A percentile compares a stretch with the other conserved stretches of the same genome.
Evolutionary conservation across 352 stramenopile species (phyloP).

Genomic region (Globisporangium perplexum): DNA sequence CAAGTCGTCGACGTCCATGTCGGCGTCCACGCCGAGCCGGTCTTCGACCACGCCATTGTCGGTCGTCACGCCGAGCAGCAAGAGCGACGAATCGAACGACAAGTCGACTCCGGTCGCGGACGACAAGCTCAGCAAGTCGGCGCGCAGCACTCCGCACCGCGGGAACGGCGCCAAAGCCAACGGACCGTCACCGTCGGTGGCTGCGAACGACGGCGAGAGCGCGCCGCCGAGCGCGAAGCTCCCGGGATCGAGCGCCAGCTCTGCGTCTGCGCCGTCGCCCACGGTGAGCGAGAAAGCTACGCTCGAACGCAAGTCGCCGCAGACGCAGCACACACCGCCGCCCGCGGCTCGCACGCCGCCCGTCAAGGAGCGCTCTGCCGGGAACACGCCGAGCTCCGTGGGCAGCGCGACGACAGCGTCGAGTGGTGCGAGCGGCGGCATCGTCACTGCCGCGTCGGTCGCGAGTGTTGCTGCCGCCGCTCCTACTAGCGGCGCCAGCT

Average conservation of each 20-base stretch:
- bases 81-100: slow-evolving; percentile 39
- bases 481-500: background rate
- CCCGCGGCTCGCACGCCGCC: slow-evolving; percentile 9
- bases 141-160: slow-evolving; percentile 47
- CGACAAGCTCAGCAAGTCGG: slow-evolving; percentile 37
- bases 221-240: slow-evolving; percentile 3
- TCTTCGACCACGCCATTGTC: slow-evolving; percentile 7
- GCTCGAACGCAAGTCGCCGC: slow-evolving; percentile 11
- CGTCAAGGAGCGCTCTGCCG: slow-evolving; percentile 14
- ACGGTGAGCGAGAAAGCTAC: slow-evolving; percentile 18
- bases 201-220: slow-evolving; percentile 11
- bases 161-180: slow-evolving; percentile 13
- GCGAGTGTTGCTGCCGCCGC: slow-evolving; percentile 2
- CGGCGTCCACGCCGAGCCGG: slow-evolving; percentile 34
- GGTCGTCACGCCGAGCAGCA: slow-evolving; percentile 30
- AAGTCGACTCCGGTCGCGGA: slow-evolving; percentile 19
- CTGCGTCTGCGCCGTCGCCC: slow-evolving; percentile 29
- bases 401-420: background rate
- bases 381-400: slow-evolving; percentile 13
- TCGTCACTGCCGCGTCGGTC: slow-evolving; percentile 8
- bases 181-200: slow-evolving; percentile 15
- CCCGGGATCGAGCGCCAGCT: slow-evolving; percentile 11
- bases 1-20: slow-evolving; percentile 58
- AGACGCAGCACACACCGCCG: slow-evolving; percentile 13
- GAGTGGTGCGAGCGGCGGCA: slow-evolving; percentile 1